Conservation (phyloP, 257 asterid genomes). For the Petrea volubilis region DNA sequence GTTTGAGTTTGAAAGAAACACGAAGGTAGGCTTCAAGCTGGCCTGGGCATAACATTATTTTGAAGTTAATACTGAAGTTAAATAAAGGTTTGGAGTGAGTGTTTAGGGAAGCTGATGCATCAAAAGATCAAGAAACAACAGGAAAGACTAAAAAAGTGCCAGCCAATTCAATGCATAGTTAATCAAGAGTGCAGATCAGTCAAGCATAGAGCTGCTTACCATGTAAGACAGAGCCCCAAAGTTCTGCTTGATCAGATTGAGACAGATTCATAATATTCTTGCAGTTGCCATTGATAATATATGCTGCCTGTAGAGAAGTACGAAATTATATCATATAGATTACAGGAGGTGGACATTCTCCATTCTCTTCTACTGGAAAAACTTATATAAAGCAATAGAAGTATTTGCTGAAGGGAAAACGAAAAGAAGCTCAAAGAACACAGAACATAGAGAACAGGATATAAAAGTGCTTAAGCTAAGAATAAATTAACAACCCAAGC, state of each 20-base stretch:
- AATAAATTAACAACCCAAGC: constrained; percentile 10
- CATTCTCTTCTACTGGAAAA: constrained; percentile 13
- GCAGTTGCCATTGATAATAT: constrained; percentile 87
- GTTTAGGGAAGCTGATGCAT: not conserved
- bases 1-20: constrained; percentile 81
- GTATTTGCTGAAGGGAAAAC: not conserved
- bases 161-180: constrained; percentile 6
- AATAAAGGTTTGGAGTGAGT: not conserved
- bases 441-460: constrained; percentile 1
- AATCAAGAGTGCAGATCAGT: constrained; percentile 13
- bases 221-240: constrained; percentile 85
- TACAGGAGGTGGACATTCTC: constrained; percentile 3
- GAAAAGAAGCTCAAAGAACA: constrained; percentile 11
- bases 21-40: constrained; percentile 70
- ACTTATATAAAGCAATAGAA: not conserved
- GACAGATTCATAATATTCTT: constrained; percentile 97
- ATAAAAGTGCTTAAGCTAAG: constrained; percentile 6
- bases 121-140: constrained; percentile 13
- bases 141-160: not conserved
- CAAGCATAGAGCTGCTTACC: constrained; percentile 46
- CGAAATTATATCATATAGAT: constrained; percentile 3
- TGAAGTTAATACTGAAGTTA: constrained; percentile 10
- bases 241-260: constrained; percentile 87
- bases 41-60: constrained; percentile 48
- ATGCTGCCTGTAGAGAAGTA: constrained; percentile 79